phyloP scores from a whole-genome alignment of 2,329 filamentous ascomycete species.

The Ceratocystis variospora region DNA sequence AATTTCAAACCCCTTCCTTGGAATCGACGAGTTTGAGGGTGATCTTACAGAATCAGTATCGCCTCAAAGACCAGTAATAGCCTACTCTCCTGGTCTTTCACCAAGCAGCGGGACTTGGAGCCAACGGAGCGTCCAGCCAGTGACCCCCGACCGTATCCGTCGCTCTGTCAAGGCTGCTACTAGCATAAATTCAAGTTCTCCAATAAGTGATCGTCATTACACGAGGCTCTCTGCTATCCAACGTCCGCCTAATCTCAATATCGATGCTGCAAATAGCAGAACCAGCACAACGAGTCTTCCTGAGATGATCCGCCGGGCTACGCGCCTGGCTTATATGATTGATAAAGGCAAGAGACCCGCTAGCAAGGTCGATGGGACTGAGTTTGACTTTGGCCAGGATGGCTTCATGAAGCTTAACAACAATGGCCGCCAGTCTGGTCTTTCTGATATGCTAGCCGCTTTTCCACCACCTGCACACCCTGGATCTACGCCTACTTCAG shows the following conservation, averaged over 20 bases:
- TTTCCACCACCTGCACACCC: conserved; percentile 49
- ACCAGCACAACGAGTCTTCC: conserved; percentile 85
- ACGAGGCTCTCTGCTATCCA: conserved; percentile 42
- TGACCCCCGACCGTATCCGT: conserved; percentile 32
- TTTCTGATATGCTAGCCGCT: conserved; percentile 52
- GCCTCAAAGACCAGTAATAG: background rate
- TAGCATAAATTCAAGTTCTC: conserved; percentile 29
- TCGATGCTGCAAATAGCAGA: conserved; percentile 68
- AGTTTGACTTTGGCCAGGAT: conserved; percentile 38
- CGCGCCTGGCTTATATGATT: conserved; percentile 71
- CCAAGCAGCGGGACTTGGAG: background rate
- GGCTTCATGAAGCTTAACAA: conserved; percentile 29
- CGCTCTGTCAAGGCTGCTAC: conserved; percentile 38
- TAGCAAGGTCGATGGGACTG: conserved; percentile 38
- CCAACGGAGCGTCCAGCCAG: conserved; percentile 19
- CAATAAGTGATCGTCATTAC: conserved; percentile 24
- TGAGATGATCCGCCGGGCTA: conserved; percentile 80
- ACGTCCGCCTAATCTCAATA: conserved; percentile 61
- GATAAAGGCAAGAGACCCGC: conserved; percentile 60
- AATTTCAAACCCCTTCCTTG: conserved; percentile 1
- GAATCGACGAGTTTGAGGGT: conserved; percentile 1
- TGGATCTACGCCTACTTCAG: conserved; percentile 27
- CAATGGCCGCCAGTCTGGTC: conserved; percentile 37
- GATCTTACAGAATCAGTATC: background rate
- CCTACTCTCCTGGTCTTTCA: background rate